Evolutionary conservation across 2,329 filamentous ascomycete genomes (phyloP).

Genomic region (Hymenoscyphus repandus): DNA sequence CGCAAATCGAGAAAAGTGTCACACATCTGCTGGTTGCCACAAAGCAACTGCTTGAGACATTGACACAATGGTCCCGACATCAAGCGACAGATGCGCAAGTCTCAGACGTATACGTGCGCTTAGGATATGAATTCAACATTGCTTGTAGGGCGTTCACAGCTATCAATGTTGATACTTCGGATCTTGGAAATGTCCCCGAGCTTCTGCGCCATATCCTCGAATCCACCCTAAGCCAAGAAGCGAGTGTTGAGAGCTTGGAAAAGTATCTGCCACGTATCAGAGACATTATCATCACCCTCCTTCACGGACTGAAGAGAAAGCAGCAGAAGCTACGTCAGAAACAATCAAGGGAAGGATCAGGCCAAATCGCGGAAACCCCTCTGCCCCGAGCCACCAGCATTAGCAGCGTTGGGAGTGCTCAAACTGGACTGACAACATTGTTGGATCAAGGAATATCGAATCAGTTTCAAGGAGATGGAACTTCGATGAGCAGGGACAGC

Average conservation of each 20-base stretch:
- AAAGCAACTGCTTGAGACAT: constrained; percentile 93
- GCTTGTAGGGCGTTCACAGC: constrained; percentile 94
- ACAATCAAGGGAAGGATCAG: constrained; percentile 44
- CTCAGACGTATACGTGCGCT: constrained; percentile 93
- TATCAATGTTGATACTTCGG: constrained; percentile 91
- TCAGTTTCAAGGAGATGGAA: constrained; percentile 21
- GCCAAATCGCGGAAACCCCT: constrained; percentile 18
- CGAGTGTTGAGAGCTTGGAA: constrained; percentile 87
- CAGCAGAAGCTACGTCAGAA: constrained; percentile 78
- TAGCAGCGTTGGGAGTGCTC: constrained; percentile 52
- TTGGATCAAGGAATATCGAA: constrained; percentile 48
- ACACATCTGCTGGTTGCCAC: constrained; percentile 96
- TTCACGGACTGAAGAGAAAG: constrained; percentile 95
- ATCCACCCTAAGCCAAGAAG: constrained; percentile 93
- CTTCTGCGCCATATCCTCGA: constrained; percentile 85
- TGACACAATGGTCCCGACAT: constrained; percentile 95
- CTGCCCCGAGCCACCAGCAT: constrained; percentile 46
- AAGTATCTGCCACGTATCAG: constrained; percentile 90
- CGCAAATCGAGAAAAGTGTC: constrained; percentile 98
- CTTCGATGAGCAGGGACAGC: constrained; percentile 18
- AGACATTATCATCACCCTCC: constrained; percentile 96
- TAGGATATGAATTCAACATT: constrained; percentile 99
- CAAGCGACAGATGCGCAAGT: constrained; percentile 91
- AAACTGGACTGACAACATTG: constrained; percentile 51
- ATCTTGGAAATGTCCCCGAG: constrained; percentile 93